These are phyloP conservation scores for Saturnispora ahearnii DNA, from an alignment of 805 yeast genomes.

Conservation along the genomic window DNA sequence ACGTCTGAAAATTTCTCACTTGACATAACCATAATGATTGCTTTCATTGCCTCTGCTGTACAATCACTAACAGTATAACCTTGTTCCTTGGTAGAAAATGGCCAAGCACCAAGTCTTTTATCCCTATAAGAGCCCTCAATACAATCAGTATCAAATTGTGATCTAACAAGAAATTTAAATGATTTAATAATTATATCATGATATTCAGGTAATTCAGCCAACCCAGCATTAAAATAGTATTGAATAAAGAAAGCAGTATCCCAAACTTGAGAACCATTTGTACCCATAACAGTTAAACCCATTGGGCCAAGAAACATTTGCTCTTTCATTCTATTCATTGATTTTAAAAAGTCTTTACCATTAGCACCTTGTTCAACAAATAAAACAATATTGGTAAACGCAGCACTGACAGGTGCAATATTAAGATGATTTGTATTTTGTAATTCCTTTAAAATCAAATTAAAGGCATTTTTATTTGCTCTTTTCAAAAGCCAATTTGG, in stretches of 20 bases:
- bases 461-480: slow-evolving; percentile 46
- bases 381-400: slow-evolving; percentile 69
- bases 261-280: slow-evolving; percentile 97
- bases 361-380: slow-evolving; percentile 60
- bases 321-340: slow-evolving; percentile 59
- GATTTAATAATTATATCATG: slow-evolving; percentile 54
- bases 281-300: slow-evolving; percentile 92
- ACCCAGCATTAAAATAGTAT: slow-evolving; percentile 68
- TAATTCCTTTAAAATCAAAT: slow-evolving; percentile 63
- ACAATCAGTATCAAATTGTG: slow-evolving; percentile 81
- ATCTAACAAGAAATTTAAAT: slow-evolving; percentile 61
- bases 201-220: slow-evolving; percentile 61
- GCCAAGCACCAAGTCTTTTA: slow-evolving; percentile 84
- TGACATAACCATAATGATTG: slow-evolving; percentile 82
- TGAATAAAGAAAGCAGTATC: slow-evolving; percentile 90
- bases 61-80: slow-evolving; percentile 97
- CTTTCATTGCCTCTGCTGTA: slow-evolving; percentile 92
- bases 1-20: slow-evolving; percentile 42
- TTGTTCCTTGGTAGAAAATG: slow-evolving; percentile 89
- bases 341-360: slow-evolving; percentile 48
- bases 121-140: slow-evolving; percentile 75
- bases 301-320: slow-evolving; percentile 76
- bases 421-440: slow-evolving; percentile 71
- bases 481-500: slow-evolving; percentile 61
- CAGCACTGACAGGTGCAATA: slow-evolving; percentile 91